These are phyloP conservation scores for Aspergillus funiculosus DNA, from an alignment of 495 filamentous ascomycete genomes.

Conservation along the genomic window DNA sequence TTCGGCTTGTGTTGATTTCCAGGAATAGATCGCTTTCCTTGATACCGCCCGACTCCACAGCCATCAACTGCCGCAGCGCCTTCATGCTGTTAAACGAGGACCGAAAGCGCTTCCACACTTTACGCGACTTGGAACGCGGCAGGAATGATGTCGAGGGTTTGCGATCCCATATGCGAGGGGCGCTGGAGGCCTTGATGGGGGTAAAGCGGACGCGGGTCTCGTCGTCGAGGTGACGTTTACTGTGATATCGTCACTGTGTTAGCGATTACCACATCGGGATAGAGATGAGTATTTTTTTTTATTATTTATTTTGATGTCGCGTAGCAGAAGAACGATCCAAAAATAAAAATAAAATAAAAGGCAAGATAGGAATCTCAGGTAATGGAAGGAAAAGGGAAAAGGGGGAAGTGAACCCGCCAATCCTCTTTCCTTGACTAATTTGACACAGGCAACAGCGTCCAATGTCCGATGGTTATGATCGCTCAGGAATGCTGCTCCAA, in stretches of 20 bases:
- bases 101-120: conserved; percentile 49
- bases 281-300: neutral
- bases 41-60: conserved; percentile 12
- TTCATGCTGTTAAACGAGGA: conserved; percentile 40
- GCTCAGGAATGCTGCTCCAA: conserved; percentile 6
- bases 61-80: conserved; percentile 27
- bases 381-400: conserved; percentile 8
- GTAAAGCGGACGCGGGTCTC: conserved; percentile 36
- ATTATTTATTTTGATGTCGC: too few species aligned
- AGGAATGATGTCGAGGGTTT: conserved; percentile 50
- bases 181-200: conserved; percentile 31
- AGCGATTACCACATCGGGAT: neutral
- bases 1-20: conserved; percentile 32
- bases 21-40: conserved; percentile 24
- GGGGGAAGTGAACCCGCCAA: too few species aligned
- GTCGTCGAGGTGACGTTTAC: conserved; percentile 8
- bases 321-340: too few species aligned
- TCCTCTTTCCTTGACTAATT: too few species aligned
- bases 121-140: conserved; percentile 38
- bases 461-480: neutral
- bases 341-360: too few species aligned
- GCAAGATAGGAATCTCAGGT: too few species aligned
- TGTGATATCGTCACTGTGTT: neutral
- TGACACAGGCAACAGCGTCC: too few species aligned
- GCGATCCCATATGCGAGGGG: conserved; percentile 48